Evolutionary conservation across 192 early-diverging fungal species (phyloP).

Genomic region (Umbelopsis sp.): DNA sequence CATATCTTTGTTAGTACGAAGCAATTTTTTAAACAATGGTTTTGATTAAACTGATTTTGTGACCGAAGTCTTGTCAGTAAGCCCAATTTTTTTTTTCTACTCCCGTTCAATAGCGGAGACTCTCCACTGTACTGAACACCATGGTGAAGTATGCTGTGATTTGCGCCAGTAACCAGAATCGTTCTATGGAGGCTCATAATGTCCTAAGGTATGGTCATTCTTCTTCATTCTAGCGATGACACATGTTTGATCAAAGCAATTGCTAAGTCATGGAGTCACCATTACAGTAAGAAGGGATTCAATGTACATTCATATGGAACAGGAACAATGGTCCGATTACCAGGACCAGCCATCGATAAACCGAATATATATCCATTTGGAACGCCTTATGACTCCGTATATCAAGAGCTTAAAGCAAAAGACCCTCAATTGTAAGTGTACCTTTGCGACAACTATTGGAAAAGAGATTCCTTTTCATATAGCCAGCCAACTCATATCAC

Average conservation of each 20-base stretch:
- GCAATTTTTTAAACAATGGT: too few relatives aligned
- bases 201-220: conserved; percentile 55
- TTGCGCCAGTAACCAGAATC: conserved; percentile 96
- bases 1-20: too few relatives aligned
- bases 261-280: background rate
- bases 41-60: too few relatives aligned
- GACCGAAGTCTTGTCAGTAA: too few relatives aligned
- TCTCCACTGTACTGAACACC: background rate
- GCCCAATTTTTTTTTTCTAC: too few relatives aligned
- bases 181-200: conserved; percentile 95
- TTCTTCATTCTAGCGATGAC: too few relatives aligned
- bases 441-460: too few relatives aligned
- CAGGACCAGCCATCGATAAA: conserved; percentile 81
- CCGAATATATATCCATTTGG: conserved; percentile 95
- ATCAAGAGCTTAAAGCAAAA: conserved; percentile 73
- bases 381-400: conserved; percentile 89
- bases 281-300: conserved; percentile 68
- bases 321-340: conserved; percentile 85
- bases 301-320: conserved; percentile 90
- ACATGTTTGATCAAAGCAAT: background rate
- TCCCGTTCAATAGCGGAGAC: background rate
- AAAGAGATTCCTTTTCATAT: too few relatives aligned
- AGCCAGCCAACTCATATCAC: too few relatives aligned
- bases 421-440: conserved; percentile 67
- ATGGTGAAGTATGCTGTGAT: conserved; percentile 92